Evolutionary conservation across 306 rosid genomes (phyloP).

Genomic region (Lotus japonicus): DNA sequence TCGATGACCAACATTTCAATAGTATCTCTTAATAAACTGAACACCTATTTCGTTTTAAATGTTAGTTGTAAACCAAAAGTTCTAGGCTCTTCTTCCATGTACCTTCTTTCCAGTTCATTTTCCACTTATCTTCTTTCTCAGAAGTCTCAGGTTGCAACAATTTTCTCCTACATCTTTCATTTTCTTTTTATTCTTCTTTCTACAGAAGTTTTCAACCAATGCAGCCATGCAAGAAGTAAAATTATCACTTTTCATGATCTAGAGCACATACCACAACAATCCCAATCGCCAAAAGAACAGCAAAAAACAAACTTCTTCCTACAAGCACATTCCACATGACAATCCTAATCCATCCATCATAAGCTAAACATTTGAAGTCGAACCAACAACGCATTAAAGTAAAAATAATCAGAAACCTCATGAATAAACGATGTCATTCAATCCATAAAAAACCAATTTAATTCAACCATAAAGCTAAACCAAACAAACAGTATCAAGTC

Average conservation of each 20-base stretch:
- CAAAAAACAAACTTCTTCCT: not conserved
- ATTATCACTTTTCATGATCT: not conserved
- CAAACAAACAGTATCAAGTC: not conserved
- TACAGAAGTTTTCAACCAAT: no score
- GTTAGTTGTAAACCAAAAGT: no score
- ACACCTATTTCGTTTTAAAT: no score
- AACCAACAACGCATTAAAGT: not conserved
- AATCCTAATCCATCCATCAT: conserved; percentile 6
- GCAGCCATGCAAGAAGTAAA: not conserved
- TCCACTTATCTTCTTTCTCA: no score
- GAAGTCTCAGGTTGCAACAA: no score
- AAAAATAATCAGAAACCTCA: not conserved
- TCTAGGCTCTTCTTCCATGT: no score
- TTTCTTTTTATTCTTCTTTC: no score
- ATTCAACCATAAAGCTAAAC: not conserved
- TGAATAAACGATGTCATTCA: not conserved
- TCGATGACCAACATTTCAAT: no score
- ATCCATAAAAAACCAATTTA: not conserved
- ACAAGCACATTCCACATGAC: not conserved
- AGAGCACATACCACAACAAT: not conserved
- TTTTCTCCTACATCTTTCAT: no score
- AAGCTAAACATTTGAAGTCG: not conserved
- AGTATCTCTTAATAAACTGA: no score
- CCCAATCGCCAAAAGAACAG: no score
- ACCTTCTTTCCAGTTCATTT: no score